These are phyloP conservation scores for Amanita rubescens DNA, from an alignment of 768 basidiomycete species.

Conservation along the genomic window DNA sequence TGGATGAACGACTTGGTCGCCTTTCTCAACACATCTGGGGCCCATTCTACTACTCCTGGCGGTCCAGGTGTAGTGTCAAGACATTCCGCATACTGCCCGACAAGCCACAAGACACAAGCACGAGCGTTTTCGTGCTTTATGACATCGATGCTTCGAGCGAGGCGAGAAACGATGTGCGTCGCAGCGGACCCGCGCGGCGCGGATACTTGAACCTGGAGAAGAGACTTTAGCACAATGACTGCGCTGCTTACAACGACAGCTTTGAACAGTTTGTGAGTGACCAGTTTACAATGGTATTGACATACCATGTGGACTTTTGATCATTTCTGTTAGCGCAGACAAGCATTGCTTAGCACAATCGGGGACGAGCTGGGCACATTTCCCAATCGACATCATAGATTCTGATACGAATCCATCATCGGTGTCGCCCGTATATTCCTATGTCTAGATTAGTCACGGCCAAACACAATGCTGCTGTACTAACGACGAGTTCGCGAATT, in stretches of 20 bases:
- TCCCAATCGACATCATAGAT: conserved; percentile 74
- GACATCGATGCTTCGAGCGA: conserved; percentile 72
- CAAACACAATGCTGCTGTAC: conserved; percentile 18
- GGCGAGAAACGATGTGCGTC: conserved; percentile 57
- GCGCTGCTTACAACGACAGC: conserved; percentile 74
- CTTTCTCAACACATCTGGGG: conserved; percentile 84
- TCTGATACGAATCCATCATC: conserved; percentile 66
- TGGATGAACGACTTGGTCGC: conserved; percentile 60
- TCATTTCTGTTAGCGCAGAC: conserved; percentile 67
- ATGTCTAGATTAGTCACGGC: conserved; percentile 1
- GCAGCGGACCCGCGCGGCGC: conserved; percentile 16
- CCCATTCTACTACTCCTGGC: conserved; percentile 68
- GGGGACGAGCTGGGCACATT: conserved; percentile 61
- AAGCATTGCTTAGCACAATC: conserved; percentile 67
- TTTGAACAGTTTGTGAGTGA: conserved; percentile 20
- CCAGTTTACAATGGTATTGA: neutral
- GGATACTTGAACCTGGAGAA: conserved; percentile 64
- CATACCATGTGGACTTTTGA: conserved; percentile 70
- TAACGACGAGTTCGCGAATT: conserved; percentile 78
- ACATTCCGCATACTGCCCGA: conserved; percentile 73
- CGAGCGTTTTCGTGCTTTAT: conserved; percentile 75
- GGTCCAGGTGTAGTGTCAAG: conserved; percentile 28
- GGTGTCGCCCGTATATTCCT: conserved; percentile 81
- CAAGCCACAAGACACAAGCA: conserved; percentile 88
- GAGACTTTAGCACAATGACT: conserved; percentile 77